Percentiles rank a stretch among this genome's conserved stretches.
These are phyloP conservation scores for Funneliformis geosporum DNA, from an alignment of 192 early-diverging fungal genomes.

Conservation along the genomic window DNA sequence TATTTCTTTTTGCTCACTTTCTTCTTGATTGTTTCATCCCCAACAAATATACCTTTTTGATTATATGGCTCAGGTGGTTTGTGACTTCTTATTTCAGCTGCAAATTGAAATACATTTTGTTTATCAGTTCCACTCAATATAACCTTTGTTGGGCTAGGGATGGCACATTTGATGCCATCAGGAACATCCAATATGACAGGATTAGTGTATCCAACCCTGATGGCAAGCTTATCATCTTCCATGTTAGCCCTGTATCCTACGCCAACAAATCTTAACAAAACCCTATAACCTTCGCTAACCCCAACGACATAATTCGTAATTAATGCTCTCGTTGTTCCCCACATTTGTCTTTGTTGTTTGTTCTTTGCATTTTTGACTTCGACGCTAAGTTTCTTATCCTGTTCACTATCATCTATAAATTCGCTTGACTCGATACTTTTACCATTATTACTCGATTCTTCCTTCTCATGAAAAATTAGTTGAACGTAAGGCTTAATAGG, in stretches of 20 bases:
- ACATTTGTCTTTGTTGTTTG: slow-evolving; percentile 86
- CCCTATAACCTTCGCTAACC: slow-evolving; percentile 85
- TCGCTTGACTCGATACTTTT: slow-evolving; percentile 32
- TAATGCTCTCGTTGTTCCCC: slow-evolving; percentile 94
- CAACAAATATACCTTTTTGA: slow-evolving; percentile 98
- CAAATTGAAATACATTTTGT: slow-evolving; percentile 84
- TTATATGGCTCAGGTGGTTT: slow-evolving; percentile 98
- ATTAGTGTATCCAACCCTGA: slow-evolving; percentile 91
- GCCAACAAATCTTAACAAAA: slow-evolving; percentile 84
- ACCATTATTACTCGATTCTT: slow-evolving; percentile 7
- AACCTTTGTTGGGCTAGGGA: slow-evolving; percentile 83
- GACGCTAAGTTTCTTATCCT: slow-evolving; percentile 53
- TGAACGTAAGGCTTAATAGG: slow-evolving; percentile 84
- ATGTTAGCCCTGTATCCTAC: slow-evolving; percentile 92
- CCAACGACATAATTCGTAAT: slow-evolving; percentile 85
- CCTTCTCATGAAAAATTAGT: slow-evolving; percentile 42
- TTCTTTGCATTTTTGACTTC: slow-evolving; percentile 57
- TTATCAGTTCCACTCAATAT: slow-evolving; percentile 79
- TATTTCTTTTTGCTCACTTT: slow-evolving; percentile 97
- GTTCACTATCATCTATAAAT: slow-evolving; percentile 11
- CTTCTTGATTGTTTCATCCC: slow-evolving; percentile 97
- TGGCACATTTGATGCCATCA: slow-evolving; percentile 68
- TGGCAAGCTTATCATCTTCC: slow-evolving; percentile 66
- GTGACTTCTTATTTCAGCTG: slow-evolving; percentile 87
- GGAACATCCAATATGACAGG: slow-evolving; percentile 80